These are phyloP conservation scores for Lenzites betulinus DNA, from an alignment of 768 basidiomycete species.

Conservation along the genomic window DNA sequence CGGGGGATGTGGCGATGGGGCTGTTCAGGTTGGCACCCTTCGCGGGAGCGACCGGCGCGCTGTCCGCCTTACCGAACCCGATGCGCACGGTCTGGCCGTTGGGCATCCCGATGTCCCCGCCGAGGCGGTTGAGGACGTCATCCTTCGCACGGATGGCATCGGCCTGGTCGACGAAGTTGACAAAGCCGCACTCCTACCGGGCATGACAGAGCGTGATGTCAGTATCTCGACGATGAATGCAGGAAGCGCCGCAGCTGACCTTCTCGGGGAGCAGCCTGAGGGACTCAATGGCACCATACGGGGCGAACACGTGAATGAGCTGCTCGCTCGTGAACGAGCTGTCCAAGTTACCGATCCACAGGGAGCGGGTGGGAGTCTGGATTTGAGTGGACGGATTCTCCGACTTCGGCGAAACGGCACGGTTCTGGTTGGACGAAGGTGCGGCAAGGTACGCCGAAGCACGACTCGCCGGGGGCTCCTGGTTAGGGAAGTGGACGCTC, in stretches of 20 bases:
- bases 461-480: slow-evolving; percentile 52
- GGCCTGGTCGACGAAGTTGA: slow-evolving; percentile 94
- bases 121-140: slow-evolving; percentile 93
- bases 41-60: slow-evolving; percentile 88
- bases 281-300: slow-evolving; percentile 97
- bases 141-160: slow-evolving; percentile 99
- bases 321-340: slow-evolving; percentile 93
- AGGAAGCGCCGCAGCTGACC: slow-evolving; percentile 46
- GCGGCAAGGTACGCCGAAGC: slow-evolving; percentile 70
- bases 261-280: slow-evolving; percentile 95
- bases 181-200: slow-evolving; percentile 95
- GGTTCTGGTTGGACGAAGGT: slow-evolving; percentile 60
- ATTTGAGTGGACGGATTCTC: slow-evolving; percentile 72
- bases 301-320: slow-evolving; percentile 92
- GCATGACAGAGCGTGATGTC: slow-evolving; percentile 8
- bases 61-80: slow-evolving; percentile 97
- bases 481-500: slow-evolving; percentile 72
- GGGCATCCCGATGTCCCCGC: slow-evolving; percentile 91
- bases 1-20: slow-evolving; percentile 67
- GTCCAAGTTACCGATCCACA: slow-evolving; percentile 99
- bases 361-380: slow-evolving; percentile 91
- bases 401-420: slow-evolving; percentile 82
- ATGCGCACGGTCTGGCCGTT: slow-evolving; percentile 97
- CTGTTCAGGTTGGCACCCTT: slow-evolving; percentile 68
- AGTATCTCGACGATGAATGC: slow-evolving; percentile 1